Base-by-base conservation (phyloP, 371 early-diverging fungal species). In the Mycotypha africana region DNA sequence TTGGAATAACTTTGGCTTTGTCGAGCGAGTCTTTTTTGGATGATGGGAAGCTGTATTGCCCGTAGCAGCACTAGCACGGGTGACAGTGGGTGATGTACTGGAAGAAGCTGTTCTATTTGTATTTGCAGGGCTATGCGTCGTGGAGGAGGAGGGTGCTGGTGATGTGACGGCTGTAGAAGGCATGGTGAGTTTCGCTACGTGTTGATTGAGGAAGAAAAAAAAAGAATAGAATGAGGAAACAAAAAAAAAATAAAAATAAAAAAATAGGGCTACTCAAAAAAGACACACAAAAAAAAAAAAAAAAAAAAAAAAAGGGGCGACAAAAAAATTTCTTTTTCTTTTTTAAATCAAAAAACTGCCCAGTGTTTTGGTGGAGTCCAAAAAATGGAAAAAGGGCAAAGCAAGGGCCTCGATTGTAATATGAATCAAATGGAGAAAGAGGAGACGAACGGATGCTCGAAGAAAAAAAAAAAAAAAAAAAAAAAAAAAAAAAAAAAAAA, bases 1-100 rank as follows among this genome's bases (percentile, higher is more conserved):
- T 38, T 58, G 67, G 42, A 75, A 75, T 28, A 62, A 47, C 40
- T 72, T 75, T 25, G 72, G 70, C 30, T 48, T 46, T 12, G 45
- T 38, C 12, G 48, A 46, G 10, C 53, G 53, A 22, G 42, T 26
- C 25, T 52, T 53, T 34, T 43, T 53, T 45, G 23, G 30, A 12
- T 37, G 28, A 36, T 6, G n/a, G n/a, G n/a, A n/a, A n/a, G n/a
- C n/a, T n/a, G n/a, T n/a, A n/a, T n/a, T n/a, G n/a, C n/a, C 3
- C 16, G 34, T 4, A 6, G 8, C 4, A 35, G 35, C 5, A 35
- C n/a, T n/a, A n/a, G n/a, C n/a, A n/a, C n/a, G n/a, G n/a, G n/a
- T n/a, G n/a, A n/a, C n/a, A n/a, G n/a, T n/a, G n/a, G n/a, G n/a
- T n/a, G n/a, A n/a, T n/a, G n/a, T n/a, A n/a, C n/a, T n/a, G n/a